Base-by-base conservation (phyloP, 2,329 filamentous ascomycete species). In the Penicillium sp. region DNA sequence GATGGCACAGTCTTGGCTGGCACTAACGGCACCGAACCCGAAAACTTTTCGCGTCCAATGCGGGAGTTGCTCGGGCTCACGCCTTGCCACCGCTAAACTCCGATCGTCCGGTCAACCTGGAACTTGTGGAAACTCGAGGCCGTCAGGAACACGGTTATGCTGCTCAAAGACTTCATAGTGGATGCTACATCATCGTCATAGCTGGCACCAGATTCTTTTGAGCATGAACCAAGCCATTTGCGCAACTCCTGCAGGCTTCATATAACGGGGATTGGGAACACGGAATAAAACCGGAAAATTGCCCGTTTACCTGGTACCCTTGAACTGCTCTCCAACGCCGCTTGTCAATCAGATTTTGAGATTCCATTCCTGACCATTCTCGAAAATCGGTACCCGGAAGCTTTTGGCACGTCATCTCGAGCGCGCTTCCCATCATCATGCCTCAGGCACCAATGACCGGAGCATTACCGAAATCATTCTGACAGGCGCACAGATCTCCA, bases 41-140 rank as follows among this genome's bases (percentile, higher is more conserved):
- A 73, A 73, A 73, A 72, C 69, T 73, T 73, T 74, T 73, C 71
- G 71, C 70, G 51, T 67, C 67, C 70, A 68, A 67, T 70, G 67
- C 66, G 63, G 67, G 63, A 56, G 56, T 57, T 56, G 51, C 55
- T 65, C 62, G 64, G 64, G 41, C 46, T 48, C 58, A 67, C 64
- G 47, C 57, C 68, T 58, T 64, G 62, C 62, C 62, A 67, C 65
- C 57, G 51, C 60, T 47, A 56, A 62, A 66, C 56, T 64, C 67
- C 67, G 66, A 66, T 69, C 59, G 52, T 51, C 67, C 62, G 63
- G 67, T 63, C 66, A 67, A 65, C 60, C 38, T 30, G 9, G 23
- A 38, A 17, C 35, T 38, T 38, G 35, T 38, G 35, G 46, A 29
- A 47, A 19, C n/a, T n/a, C 19, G 29, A 21, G 47, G 15, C 49